Percentiles rank a stretch among this genome's conserved stretches.
phyloP scores from a whole-genome alignment of 2,329 filamentous ascomycete genomes.

The Ophiostoma triangulosporum region DNA sequence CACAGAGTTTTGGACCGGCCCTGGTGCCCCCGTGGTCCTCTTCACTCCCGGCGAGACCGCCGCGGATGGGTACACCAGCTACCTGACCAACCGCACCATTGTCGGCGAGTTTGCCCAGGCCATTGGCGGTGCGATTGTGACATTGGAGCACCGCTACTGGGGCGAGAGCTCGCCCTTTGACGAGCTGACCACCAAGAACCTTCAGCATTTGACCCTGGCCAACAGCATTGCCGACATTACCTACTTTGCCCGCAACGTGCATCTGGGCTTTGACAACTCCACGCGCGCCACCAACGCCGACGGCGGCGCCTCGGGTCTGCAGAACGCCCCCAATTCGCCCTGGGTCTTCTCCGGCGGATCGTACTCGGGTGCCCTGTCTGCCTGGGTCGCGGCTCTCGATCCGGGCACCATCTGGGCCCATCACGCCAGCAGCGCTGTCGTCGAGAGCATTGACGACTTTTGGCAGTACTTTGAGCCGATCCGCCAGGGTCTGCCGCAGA shows the following conservation, averaged over 20 bases:
- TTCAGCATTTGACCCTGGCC: conserved; percentile 27
- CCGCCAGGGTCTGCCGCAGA: conserved; percentile 37
- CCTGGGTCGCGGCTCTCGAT: conserved; percentile 34
- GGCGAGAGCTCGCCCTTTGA: conserved; percentile 26
- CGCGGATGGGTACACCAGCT: conserved; percentile 13
- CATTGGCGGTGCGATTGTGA: conserved; percentile 25
- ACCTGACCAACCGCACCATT: conserved; percentile 21
- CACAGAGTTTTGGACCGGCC: conserved; percentile 25
- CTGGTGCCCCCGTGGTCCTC: conserved; percentile 26
- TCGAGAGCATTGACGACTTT: conserved; percentile 37
- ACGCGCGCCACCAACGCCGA: conserved; percentile 21
- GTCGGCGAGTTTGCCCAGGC: conserved; percentile 25
- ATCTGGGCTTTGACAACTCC: too few species aligned
- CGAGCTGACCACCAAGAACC: conserved; percentile 23
- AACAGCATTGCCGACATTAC: conserved; percentile 28
- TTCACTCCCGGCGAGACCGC: conserved; percentile 25
- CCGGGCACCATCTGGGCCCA: conserved; percentile 46
- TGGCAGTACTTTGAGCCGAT: conserved; percentile 44
- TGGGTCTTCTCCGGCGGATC: conserved; percentile 45
- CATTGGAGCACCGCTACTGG: conserved; percentile 31
- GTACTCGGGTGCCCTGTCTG: conserved; percentile 40
- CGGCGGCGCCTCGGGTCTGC: conserved; percentile 23
- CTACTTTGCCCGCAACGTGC: conserved; percentile 29
- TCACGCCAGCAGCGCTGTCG: conserved; percentile 40
- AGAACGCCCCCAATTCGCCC: conserved; percentile 31